Evolutionary conservation across 1,139 yeast species (phyloP), one percentile per base, ranked within the genome.

Genomic region (Geotrichum macrosporum): DNA sequence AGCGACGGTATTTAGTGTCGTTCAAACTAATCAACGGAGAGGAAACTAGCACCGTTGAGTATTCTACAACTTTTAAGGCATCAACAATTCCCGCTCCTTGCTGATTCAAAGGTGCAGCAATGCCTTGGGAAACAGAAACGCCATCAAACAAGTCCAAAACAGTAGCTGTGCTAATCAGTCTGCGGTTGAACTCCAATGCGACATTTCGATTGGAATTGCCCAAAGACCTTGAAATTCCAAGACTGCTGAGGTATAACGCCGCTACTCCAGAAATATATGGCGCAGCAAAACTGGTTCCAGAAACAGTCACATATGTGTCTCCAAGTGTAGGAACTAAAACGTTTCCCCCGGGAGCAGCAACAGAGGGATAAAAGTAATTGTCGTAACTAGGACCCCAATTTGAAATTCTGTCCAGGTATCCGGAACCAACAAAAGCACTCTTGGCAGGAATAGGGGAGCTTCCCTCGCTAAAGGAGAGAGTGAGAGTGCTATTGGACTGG

Each of bases 21-120:
- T 56, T 56, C 22, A 55, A 34, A 29, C 46, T 46, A 12, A 56
- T 39, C 39, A 41, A 47, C 8, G 56, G 50, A 9, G 35, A 40
- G 8, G 55, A 51, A 3, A 48, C 15, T 5, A 56, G 15, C 3
- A 41, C 33, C 2, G 69, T 64, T 50, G 67, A 61, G 51, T 64
- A 65, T 53, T 65, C 64, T 53, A 66, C 59, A 56, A 66, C 57
- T 20, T 65, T 65, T 33, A 64, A 65, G 16, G 68, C 70, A 50
- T 66, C 58, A 44, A 67, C 62, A 10, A 69, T 61, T 30, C 59
- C 59, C 3, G 56, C 54, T 19, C 59, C 59, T 41, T 56, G 60
- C 42, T 56, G 59, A 38, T 29, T 48, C 3, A 54, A 35, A 3
- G 58, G 58, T 18, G 54, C 55, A 15, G 15, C 19, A 9, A 36